Base-by-base conservation (phyloP, 257 asterid genomes). In the Euphrasia confusa region DNA sequence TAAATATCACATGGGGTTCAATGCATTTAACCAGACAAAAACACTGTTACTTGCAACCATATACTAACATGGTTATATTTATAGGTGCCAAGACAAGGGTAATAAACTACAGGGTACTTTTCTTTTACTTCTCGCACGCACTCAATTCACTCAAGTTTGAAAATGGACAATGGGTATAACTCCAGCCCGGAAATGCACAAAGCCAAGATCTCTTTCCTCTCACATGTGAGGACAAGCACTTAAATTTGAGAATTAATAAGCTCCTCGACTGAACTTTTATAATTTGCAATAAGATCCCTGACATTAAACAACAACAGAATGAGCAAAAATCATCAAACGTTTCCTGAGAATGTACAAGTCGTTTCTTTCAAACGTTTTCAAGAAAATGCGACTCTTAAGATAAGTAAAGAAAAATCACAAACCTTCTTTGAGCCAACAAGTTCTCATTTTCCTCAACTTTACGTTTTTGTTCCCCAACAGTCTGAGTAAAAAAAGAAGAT, bases 391-490 rank as follows among this genome's bases (percentile, higher is more conserved):
- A 2, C 37, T 7, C 24, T 67, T 37, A 37, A 39, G 56, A 12
- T 7, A 60, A 30, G 28, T 65, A 49, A 30, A 28, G 27, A 39
- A 28, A 54, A 15, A 14, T 44, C 37, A 28, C 74, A 69, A 47
- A 86, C 95, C 96, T 88, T 66, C 96, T 77, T 49, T 82, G 84
- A 53, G 73, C 73, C 68, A 84, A 66, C 61, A 83, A 61, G 64
- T 76, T 80, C 60, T 80, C 83, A 18, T 84, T 71, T 71, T 83
- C 94, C 79, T 76, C 89, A 68, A 81, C 75, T 73, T 64, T 81
- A 53, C 48, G 82, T 67, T 83, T 92, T 69, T 89, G 99, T 50
- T 79, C 96, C 77, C 82, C 96, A 66, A 89, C 89, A 11, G 93
- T 84, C 99, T 92, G 84, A 44, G 40, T 61, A 5, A 72, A 63